Evolutionary conservation across 2,329 filamentous ascomycete species (phyloP).

Genomic region (Didymella glomerata): DNA sequence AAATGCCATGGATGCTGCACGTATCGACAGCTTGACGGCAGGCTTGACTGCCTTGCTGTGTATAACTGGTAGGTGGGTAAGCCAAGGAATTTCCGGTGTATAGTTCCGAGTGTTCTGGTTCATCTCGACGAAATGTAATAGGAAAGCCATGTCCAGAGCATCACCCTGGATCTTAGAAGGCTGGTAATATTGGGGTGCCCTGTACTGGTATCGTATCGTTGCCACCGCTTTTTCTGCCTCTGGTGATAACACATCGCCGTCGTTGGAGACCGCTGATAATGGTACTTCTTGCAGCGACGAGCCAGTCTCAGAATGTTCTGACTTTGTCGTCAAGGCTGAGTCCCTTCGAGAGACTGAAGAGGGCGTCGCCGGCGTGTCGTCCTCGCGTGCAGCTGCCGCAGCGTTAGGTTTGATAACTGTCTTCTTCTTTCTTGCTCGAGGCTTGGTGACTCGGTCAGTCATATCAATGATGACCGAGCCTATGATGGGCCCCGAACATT

Average conservation of each 20-base stretch:
- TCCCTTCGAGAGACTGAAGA: slow-evolving; percentile 1
- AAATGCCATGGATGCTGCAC: slow-evolving; percentile 46
- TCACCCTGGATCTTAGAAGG: slow-evolving; percentile 37
- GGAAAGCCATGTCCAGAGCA: slow-evolving; percentile 40
- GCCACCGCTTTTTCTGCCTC: slow-evolving; percentile 34
- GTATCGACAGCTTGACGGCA: slow-evolving; percentile 41
- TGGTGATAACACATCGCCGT: slow-evolving; percentile 2
- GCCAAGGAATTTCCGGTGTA: slow-evolving; percentile 38
- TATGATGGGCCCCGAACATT: slow-evolving; percentile 43
- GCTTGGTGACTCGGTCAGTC: slow-evolving; percentile 43
- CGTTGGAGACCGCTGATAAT: neutral
- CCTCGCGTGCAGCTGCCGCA: slow-evolving; percentile 8
- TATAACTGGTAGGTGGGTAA: slow-evolving; percentile 35
- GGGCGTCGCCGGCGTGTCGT: neutral
- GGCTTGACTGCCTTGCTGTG: slow-evolving; percentile 32
- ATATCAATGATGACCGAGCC: slow-evolving; percentile 49
- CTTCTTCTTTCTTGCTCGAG: slow-evolving; percentile 38
- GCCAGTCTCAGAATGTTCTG: slow-evolving; percentile 14
- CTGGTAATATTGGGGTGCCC: slow-evolving; percentile 35
- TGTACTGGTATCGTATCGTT: slow-evolving; percentile 37
- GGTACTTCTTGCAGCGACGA: slow-evolving; percentile 3
- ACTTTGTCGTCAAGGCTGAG: slow-evolving; percentile 9
- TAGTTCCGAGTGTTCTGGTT: slow-evolving; percentile 32
- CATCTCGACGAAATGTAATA: slow-evolving; percentile 43
- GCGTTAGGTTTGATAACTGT: slow-evolving; percentile 12